These are phyloP conservation scores for Remersonia thermophila DNA, from an alignment of 2,329 filamentous ascomycete species.

Conservation along the genomic window DNA sequence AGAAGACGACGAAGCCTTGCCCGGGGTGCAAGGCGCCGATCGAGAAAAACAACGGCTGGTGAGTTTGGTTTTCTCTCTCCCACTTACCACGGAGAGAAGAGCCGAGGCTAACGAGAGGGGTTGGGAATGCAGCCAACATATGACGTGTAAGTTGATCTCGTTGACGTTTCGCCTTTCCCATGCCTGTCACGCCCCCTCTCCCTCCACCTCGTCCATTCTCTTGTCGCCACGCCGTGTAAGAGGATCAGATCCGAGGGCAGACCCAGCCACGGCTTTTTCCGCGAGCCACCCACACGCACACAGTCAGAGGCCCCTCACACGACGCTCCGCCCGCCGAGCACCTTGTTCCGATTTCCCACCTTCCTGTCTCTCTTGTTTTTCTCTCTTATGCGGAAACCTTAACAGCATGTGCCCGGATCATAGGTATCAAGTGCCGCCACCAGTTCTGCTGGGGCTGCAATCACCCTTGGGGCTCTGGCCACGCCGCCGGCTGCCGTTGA, in stretches of 20 bases:
- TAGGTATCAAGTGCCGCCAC: constrained; percentile 24
- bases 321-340: too few relatives aligned
- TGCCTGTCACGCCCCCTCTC: neutral
- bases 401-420: neutral
- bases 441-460: constrained; percentile 27
- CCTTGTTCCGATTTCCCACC: too few relatives aligned
- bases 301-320: too few relatives aligned
- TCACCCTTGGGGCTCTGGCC: constrained; percentile 13
- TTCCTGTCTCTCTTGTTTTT: too few relatives aligned
- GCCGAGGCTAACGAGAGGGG: constrained; percentile 18
- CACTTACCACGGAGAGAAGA: too few relatives aligned
- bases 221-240: too few relatives aligned
- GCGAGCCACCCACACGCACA: too few relatives aligned
- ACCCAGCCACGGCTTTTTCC: too few relatives aligned
- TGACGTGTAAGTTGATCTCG: constrained; percentile 27
- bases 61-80: constrained; percentile 12
- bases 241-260: too few relatives aligned
- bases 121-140: constrained; percentile 24
- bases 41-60: constrained; percentile 31
- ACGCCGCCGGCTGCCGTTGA: constrained; percentile 15
- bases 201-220: too few relatives aligned
- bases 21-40: constrained; percentile 27
- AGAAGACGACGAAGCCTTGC: constrained; percentile 25
- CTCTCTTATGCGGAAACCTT: too few relatives aligned
- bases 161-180: constrained; percentile 3